Base-by-base conservation (phyloP, 306 rosid species). In the Cajanus cajan region DNA sequence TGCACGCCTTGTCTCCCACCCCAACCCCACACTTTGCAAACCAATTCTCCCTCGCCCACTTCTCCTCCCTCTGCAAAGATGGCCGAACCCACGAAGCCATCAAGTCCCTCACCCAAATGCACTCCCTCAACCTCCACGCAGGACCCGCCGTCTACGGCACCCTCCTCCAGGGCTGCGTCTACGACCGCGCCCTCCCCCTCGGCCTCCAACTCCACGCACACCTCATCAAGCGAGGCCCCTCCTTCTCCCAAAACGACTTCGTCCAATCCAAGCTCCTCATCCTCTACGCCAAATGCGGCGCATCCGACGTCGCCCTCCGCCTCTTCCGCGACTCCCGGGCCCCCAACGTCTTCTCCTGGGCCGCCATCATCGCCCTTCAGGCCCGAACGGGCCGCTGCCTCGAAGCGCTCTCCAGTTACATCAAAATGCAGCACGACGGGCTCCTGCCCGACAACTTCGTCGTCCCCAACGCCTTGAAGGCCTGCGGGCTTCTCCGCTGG, bases 131-230 rank as follows among this genome's bases (percentile, higher is more conserved):
- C 63, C 62, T 79, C 70, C 45, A 22, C 10, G 33, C 75, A 7
- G 91, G 88, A 24, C 91, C 90, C 4, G 88, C 76, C 84, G 44
- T 92, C 2, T 92, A 86, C 71, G 93, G 93, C 0, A 90, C 87
- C 61, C 89, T 94, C 19, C 96, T 94, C 16, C 98, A 94, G 78
- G 92, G 88, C 14, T 92, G 97, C 72, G 93, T 94, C 45, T 84
- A 86, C 84, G 86, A 86, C 18, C 85, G 97, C 52, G 92, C 80
- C 73, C 89, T 94, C 47, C 83, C 68, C 1, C 48, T 84, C 15
- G 98, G 94, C 37, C 87, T 73, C 84, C 97, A 94, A 82, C 77
- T 94, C 78, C 98, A 92, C 73, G 86, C 89, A 2, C 88, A 83
- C 14, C 44, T 94, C 36, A 77, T 92, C 15, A 90, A 94, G 82